Conservation (phyloP, 2,329 filamentous ascomycete species). For the Ophiostoma angusticollis region DNA sequence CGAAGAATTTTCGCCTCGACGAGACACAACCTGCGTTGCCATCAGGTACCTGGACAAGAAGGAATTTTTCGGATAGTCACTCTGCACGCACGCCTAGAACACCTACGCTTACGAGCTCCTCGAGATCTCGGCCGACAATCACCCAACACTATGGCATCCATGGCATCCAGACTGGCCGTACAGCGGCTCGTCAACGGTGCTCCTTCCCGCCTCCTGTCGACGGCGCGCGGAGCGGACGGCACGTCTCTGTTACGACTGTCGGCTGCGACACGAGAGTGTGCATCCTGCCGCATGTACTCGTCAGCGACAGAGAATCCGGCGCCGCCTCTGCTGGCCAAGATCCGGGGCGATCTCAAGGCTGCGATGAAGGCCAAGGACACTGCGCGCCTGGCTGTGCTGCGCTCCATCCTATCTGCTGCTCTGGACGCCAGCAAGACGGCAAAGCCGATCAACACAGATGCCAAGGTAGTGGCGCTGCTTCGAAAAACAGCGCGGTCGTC, state of each 20-base stretch:
- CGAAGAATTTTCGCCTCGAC: conserved; percentile 2
- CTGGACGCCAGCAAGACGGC: conserved; percentile 65
- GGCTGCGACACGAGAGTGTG: not conserved
- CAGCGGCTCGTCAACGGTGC: not conserved
- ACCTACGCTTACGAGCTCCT: too few species aligned
- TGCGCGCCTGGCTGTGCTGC: conserved; percentile 54
- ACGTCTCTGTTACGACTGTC: not conserved
- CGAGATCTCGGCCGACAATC: too few species aligned
- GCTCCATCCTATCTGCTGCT: conserved; percentile 53
- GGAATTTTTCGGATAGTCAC: too few species aligned
- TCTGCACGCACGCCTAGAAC: too few species aligned
- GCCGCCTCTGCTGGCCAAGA: conserved; percentile 37
- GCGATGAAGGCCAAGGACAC: conserved; percentile 55
- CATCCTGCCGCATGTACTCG: conserved; percentile 17
- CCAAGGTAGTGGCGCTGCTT: conserved; percentile 54
- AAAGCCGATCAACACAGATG: conserved; percentile 56
- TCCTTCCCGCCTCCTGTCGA: not conserved
- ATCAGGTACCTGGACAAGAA: too few species aligned
- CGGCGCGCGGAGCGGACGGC: too few species aligned
- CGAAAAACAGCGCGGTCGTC: conserved; percentile 47
- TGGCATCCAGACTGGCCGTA: conserved; percentile 2
- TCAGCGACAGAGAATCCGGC: conserved; percentile 23
- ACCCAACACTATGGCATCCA: too few species aligned
- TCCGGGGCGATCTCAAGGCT: conserved; percentile 49
- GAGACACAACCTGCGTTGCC: not conserved